A percentile compares a stretch with the other conserved stretches of the same genome.
Conservation (phyloP, 495 filamentous ascomycete genomes). For the Aspergillus nidulans region DNA sequence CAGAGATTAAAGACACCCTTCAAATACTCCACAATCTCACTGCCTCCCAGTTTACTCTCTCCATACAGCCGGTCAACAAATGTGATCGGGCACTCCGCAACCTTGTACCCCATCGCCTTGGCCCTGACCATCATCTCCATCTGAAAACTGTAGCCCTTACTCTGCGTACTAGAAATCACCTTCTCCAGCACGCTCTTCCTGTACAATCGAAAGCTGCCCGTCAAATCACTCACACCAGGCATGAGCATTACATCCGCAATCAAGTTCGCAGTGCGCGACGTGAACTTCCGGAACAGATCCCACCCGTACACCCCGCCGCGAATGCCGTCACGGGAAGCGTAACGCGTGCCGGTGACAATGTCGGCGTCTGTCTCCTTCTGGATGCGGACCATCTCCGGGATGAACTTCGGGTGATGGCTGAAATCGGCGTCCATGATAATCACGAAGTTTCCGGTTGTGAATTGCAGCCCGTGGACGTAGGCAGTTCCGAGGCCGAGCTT, state of each 20-base stretch:
- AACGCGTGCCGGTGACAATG: slow-evolving; percentile 94
- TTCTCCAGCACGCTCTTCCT: slow-evolving; percentile 85
- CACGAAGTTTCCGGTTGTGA: slow-evolving; percentile 82
- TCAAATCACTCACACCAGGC: slow-evolving; percentile 94
- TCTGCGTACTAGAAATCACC: slow-evolving; percentile 80
- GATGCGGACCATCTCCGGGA: slow-evolving; percentile 76
- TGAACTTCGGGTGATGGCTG: slow-evolving; percentile 96
- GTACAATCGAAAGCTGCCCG: slow-evolving; percentile 90
- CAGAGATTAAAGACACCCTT: slow-evolving; percentile 89
- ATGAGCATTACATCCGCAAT: slow-evolving; percentile 91
- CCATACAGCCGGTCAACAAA: slow-evolving; percentile 96
- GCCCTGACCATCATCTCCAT: slow-evolving; percentile 97
- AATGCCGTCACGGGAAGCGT: slow-evolving; percentile 57
- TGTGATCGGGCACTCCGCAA: slow-evolving; percentile 89
- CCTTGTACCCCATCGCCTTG: slow-evolving; percentile 84
- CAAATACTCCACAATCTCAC: slow-evolving; percentile 96
- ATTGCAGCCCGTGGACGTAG: slow-evolving; percentile 91
- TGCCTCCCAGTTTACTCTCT: slow-evolving; percentile 88
- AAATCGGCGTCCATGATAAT: slow-evolving; percentile 99
- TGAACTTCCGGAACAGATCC: slow-evolving; percentile 95
- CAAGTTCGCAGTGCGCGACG: slow-evolving; percentile 84
- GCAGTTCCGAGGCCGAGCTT: slow-evolving; percentile 96
- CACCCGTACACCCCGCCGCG: slow-evolving; percentile 93
- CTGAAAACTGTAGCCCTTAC: slow-evolving; percentile 97
- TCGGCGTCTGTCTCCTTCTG: slow-evolving; percentile 73